Base-by-base conservation (phyloP, 2,329 filamentous ascomycete species). In the Monosporascus sp. region DNA sequence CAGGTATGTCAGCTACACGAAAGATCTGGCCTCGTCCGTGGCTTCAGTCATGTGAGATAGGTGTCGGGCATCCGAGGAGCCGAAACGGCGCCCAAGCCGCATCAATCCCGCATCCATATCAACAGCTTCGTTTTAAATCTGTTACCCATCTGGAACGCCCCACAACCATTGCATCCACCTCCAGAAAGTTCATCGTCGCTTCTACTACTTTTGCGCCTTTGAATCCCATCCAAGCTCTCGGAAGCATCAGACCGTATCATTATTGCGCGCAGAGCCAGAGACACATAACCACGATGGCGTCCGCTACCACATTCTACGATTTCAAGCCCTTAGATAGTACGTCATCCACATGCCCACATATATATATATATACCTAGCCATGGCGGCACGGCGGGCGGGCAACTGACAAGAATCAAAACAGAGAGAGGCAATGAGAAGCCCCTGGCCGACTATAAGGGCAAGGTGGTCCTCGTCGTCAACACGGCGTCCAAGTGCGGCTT, bases 401-500 rank as follows among this genome's bases (percentile, higher is more conserved):
- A 31, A 22, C n/a, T 37, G 43, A 48, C 44, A 40, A 50, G 14
- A 40, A 37, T 51, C n/a, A 18, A 26, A 48, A 62, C 67, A 91
- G 87, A 91, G 70, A 87, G 85, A 70, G 91, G 91, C 71, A 69
- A 82, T 52, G 81, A 88, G 61, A 87, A 87, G 68, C 77, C 85
- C 55, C 80, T 97, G 60, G 68, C 76, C 61, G 74, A 86, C 57
- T 89, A 91, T 76, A 85, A 89, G 72, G 89, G 88, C 81, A 97
- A 97, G 75, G 93, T 97, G 63, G 84, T 97, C 64, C 87, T 99
- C 56, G 80, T 96, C 66, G 91, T 99, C 76, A 99, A 99, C 84
- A 97, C 93, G 1, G 94, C 94, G 63, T 96, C 90, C 72, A 97
- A 97, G 79, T 99, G 94, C 79, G 93, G 94, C 72, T 97, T 97